Base-by-base conservation (phyloP, 352 stramenopile genomes). In the Globisporangium recalcitrans region DNA sequence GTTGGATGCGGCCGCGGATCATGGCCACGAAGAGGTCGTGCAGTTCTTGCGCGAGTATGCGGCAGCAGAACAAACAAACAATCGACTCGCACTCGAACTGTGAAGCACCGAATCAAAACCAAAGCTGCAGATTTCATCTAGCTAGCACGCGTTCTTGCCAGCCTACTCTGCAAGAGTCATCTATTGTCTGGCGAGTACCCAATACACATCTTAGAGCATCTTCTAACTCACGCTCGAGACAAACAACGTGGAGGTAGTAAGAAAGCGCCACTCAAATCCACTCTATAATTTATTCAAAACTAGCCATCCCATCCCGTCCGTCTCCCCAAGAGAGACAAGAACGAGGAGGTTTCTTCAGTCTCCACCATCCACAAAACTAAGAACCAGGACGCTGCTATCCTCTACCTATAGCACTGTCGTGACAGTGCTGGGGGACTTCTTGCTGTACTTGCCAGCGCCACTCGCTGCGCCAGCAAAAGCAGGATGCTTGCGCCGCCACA, bases 401-500 rank as follows among this genome's bases (percentile, higher is more conserved):
- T 16, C 38, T 16, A n/a, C 21, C 38, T 46, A 46, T 16, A 46
- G 21, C 38, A 21, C 38, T 5, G 38, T 46, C 16, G 38, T 46
- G 16, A 46, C 38, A 7, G 38, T 46, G 38, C 38, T 46, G 38
- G 38, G 38, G 38, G 38, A 46, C 38, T 46, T 46, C 38, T 46
- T 46, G 38, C 38, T 46, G 38, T 46, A 46, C 38, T 16, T 46
- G 38, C 38, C 38, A 46, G 38, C 16, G 16, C 38, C 38, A 46
- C 38, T 46, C 16, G 38, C 38, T 46, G 38, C 14, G 11, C 38
- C 38, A 21, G 38, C 38, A 46, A 16, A 11, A n/a, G 38, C 16
- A 46, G 16, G 38, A 46, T 46, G 38, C 14, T 46, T 46, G 38
- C 38, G 38, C 31, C 46, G 21, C 52, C 52, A 62, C 9, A 54